phyloP scores from a whole-genome alignment of 2,329 filamentous ascomycete genomes.

The Pezicula radicicola region DNA sequence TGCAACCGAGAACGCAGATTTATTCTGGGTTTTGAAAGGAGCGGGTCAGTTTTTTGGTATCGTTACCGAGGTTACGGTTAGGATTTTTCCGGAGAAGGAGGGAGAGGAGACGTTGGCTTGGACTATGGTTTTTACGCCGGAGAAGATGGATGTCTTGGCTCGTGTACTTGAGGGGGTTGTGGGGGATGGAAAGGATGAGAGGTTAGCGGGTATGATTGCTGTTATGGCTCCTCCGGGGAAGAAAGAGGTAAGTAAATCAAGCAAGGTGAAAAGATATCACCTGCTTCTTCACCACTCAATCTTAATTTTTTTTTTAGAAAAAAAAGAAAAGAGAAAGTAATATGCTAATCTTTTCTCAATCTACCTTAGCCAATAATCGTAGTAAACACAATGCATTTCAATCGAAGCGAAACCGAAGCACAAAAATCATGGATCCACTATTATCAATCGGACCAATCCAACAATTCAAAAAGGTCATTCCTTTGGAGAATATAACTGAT shows the following conservation, averaged over 20 bases:
- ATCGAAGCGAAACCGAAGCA: slow-evolving; percentile 2
- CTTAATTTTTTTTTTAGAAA: no score
- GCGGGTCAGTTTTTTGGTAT: slow-evolving; percentile 17
- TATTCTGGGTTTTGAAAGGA: slow-evolving; percentile 30
- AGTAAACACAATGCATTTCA: slow-evolving; percentile 5
- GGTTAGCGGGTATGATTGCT: neutral
- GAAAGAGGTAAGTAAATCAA: neutral
- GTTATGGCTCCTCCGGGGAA: slow-evolving; percentile 3
- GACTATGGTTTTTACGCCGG: no score
- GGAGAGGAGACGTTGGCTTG: no score
- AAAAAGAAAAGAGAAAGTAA: no score
- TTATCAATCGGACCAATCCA: neutral
- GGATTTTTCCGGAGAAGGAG: no score
- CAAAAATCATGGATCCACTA: slow-evolving; percentile 3
- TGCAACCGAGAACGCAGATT: slow-evolving; percentile 18
- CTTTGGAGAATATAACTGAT: slow-evolving; percentile 2
- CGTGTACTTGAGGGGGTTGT: no score
- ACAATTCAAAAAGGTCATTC: slow-evolving; percentile 1
- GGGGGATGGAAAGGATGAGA: no score
- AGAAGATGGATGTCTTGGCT: no score
- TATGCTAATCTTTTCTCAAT: neutral
- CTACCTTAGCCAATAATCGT: slow-evolving; percentile 4
- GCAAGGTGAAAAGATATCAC: neutral
- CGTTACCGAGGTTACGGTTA: neutral
- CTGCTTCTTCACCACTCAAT: no score